These are phyloP conservation scores for Adansonia grandidieri DNA, from an alignment of 441 rosid species.

Conservation along the genomic window DNA sequence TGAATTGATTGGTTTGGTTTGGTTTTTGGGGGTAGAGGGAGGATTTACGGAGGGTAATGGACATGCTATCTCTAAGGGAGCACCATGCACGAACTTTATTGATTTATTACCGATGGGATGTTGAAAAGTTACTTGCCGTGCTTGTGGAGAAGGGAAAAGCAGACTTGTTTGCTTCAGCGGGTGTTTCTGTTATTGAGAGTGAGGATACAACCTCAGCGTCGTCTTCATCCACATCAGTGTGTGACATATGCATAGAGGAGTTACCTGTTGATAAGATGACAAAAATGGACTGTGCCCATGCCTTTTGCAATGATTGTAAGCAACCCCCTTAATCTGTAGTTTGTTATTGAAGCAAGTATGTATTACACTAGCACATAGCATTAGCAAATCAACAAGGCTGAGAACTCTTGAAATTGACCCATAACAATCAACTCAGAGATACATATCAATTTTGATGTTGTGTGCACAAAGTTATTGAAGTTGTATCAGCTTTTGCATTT, in stretches of 20 bases:
- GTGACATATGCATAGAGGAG: constrained; percentile 86
- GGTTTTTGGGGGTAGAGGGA: constrained; percentile 56
- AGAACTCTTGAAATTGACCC: not conserved
- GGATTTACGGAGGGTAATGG: constrained; percentile 82
- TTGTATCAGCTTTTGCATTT: not conserved
- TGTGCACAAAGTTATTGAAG: constrained; percentile 2
- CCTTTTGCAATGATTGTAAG: constrained; percentile 85
- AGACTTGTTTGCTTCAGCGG: constrained; percentile 67
- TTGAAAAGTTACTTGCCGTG: constrained; percentile 71
- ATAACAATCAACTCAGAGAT: not conserved
- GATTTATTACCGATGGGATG: constrained; percentile 86
- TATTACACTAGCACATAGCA: not conserved
- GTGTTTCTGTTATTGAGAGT: constrained; percentile 61
- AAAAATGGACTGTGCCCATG: constrained; percentile 86
- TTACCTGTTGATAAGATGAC: constrained; percentile 55
- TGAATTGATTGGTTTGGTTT: constrained; percentile 28
- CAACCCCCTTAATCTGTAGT: constrained; percentile 10
- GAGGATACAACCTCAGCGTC: constrained; percentile 32
- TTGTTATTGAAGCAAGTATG: not conserved
- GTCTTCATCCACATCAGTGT: constrained; percentile 45
- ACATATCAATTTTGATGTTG: not conserved
- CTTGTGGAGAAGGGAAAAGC: constrained; percentile 78
- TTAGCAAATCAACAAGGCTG: not conserved
- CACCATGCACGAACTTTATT: constrained; percentile 90
- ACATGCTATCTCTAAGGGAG: constrained; percentile 76